Conservation (phyloP, 306 rosid genomes). For the Fragaria vesca region DNA sequence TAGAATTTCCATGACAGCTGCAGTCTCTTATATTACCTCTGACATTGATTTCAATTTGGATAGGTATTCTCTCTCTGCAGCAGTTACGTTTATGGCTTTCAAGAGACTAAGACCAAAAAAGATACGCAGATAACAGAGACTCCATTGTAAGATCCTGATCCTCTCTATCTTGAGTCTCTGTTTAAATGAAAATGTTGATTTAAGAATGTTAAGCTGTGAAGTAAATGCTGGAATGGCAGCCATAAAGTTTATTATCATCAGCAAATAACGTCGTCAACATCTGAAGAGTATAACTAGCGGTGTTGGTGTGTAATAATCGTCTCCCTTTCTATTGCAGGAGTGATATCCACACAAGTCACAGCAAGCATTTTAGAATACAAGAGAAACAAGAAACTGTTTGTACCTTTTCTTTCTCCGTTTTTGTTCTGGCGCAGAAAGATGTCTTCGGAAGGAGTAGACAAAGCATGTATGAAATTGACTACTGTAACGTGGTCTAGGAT, state of each 20-base stretch:
- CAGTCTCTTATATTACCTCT: not conserved
- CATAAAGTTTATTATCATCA: not conserved
- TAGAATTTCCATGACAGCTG: not conserved
- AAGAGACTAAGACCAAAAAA: conserved; percentile 60
- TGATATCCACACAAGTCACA: not conserved
- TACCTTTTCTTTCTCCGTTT: not conserved
- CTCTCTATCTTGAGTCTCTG: not conserved
- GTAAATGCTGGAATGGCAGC: not conserved
- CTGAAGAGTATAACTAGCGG: not conserved
- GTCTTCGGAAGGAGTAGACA: not conserved
- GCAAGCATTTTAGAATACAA: not conserved
- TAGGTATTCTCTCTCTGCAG: conserved; percentile 95
- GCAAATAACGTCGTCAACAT: not conserved
- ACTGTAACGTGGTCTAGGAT: not conserved
- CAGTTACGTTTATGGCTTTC: conserved; percentile 88
- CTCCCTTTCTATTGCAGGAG: not conserved
- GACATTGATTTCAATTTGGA: conserved; percentile 11
- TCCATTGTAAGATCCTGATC: conserved; percentile 1
- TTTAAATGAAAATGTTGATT: not conserved
- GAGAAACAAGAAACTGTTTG: not conserved
- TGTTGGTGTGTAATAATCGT: not conserved
- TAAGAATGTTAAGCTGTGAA: not conserved
- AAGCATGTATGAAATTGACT: not conserved
- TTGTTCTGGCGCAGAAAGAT: not conserved
- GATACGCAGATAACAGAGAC: conserved; percentile 47